phyloP scores from a whole-genome alignment of 306 rosid genomes.

The Phaseolus lunatus region DNA sequence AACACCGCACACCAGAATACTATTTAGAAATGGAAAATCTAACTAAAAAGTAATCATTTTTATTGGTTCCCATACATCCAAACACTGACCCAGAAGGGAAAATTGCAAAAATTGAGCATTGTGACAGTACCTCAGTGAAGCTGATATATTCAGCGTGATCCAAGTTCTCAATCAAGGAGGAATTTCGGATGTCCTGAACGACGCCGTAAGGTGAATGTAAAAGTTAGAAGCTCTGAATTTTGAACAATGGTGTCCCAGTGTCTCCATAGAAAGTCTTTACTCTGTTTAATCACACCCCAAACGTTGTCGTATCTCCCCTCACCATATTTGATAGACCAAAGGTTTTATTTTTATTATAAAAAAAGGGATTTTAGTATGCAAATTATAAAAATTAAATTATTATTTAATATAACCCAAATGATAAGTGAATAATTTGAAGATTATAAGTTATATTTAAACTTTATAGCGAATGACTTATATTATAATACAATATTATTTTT shows the following conservation, averaged over 20 bases:
- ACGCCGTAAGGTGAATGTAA: not conserved
- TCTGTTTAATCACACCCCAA: not conserved
- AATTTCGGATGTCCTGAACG: no score
- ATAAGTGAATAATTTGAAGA: no score
- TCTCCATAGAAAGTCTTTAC: no score
- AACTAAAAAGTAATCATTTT: not conserved
- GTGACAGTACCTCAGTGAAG: slow-evolving; percentile 58
- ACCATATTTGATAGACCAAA: not conserved
- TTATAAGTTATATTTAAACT: no score
- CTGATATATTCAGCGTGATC: slow-evolving; percentile 51
- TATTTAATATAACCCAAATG: no score
- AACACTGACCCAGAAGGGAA: slow-evolving; percentile 22
- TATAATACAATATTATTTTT: no score
- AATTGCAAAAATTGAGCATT: not conserved
- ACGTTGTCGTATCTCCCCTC: not conserved
- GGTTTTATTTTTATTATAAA: no score
- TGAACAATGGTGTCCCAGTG: not conserved
- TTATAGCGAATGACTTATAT: no score
- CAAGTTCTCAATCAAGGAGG: not conserved
- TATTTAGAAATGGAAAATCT: slow-evolving; percentile 24
- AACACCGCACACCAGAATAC: slow-evolving; percentile 1
- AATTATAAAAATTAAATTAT: no score
- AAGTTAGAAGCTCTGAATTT: not conserved
- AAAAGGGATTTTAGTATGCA: no score
- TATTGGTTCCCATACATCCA: slow-evolving; percentile 4